Conservation (phyloP, 2,329 filamentous ascomycete genomes). For the Talaromyces sp. region DNA sequence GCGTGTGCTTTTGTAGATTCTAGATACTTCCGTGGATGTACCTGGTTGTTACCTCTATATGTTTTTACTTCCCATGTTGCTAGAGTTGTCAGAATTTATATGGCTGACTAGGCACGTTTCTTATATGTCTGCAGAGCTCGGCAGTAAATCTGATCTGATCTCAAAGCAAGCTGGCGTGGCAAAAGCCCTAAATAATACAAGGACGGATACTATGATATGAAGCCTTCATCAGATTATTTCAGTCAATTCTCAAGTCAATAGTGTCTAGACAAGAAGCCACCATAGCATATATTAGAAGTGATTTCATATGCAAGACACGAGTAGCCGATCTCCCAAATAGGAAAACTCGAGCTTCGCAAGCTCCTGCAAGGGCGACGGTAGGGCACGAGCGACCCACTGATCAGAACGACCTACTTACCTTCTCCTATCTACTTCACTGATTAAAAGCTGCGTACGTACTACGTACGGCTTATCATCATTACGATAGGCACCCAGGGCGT, state of each 20-base stretch:
- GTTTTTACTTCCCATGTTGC: neutral
- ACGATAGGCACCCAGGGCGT: neutral
- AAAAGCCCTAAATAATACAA: neutral
- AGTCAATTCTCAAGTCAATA: neutral
- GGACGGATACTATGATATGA: neutral
- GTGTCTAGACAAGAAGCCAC: neutral
- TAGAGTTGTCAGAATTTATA: neutral
- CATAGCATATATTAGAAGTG: neutral
- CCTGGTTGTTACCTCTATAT: neutral
- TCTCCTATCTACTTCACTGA: neutral
- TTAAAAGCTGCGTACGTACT: neutral
- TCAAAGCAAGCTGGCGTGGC: neutral
- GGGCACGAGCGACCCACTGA: neutral
- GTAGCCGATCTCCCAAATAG: slow-evolving; percentile 2
- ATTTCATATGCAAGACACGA: slow-evolving; percentile 1
- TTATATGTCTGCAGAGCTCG: neutral
- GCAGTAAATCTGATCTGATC: neutral
- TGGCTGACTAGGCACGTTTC: neutral
- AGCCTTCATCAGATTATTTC: neutral
- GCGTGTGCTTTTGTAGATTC: neutral
- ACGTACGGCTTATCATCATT: neutral
- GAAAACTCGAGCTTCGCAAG: slow-evolving; percentile 10
- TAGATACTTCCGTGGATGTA: neutral
- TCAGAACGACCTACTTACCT: neutral
- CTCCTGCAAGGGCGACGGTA: slow-evolving; percentile 12